Base-by-base conservation (phyloP, 768 basidiomycete genomes). In the Podaxis sp. region DNA sequence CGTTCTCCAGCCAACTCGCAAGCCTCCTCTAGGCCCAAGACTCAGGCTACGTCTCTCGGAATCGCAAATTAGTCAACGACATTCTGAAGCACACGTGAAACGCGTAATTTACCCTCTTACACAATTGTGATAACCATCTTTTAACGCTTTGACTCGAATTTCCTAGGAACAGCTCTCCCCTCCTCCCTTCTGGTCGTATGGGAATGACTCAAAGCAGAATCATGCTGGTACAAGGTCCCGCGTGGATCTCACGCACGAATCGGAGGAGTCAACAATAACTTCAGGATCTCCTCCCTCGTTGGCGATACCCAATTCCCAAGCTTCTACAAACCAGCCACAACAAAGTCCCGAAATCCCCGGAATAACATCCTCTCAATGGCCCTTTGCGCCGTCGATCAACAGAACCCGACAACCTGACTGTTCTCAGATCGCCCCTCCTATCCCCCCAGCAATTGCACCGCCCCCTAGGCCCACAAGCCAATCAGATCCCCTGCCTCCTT, bases 101-200 rank as follows among this genome's bases (percentile, higher is more conserved):
- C 44, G 46, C 30, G 57, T 58, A 48, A 30, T 8, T 48, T 17
- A 22, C 22, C 26, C 7, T 13, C 40, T 22, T 17, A 17, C n/a
- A n/a, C 44, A n/a, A 6, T 41, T n/a, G 44, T 46, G 7, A 12
- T 2, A 46, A 6, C 13, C 11, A 26, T 8, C 7, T 11, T 7
- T 41, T 20, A 8, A 44, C 41, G n/a, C 13, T 13, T 13, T 50
- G 11, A 28, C 24, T 50, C 12, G n/a, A 24, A 48, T 17, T 7
- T 13, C 28, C 28, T n/a, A 58, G 57, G 46, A 58, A 40, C 44
- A 36, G 49, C 44, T 20, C 44, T 30, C 57, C 12, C 57, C 57
- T 10, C 20, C 57, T 8, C 28, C 49, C 20, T 33, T n/a, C 13
- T 58, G 48, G 5, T 3, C 10, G 12, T 8, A 50, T 44, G 41